Conservation (phyloP, 345 rosid genomes). For the Syzygium aromaticum region DNA sequence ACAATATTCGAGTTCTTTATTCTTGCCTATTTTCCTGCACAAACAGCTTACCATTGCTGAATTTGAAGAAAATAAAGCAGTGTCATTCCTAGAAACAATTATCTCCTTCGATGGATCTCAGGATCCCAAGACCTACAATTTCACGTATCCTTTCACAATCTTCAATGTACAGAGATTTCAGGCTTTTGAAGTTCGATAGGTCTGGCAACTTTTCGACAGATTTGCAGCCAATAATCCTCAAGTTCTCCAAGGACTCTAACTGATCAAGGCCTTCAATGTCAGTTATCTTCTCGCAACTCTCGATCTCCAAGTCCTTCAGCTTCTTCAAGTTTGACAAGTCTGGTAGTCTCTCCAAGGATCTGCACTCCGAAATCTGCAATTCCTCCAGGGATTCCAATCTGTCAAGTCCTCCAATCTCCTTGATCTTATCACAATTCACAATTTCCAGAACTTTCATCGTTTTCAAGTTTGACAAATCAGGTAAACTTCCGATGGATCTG, state of each 20-base stretch:
- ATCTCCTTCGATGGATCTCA: constrained; percentile 12
- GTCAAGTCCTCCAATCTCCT: constrained; percentile 2
- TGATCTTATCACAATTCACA: constrained; percentile 1
- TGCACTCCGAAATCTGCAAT: constrained; percentile 7
- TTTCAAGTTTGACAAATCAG: not conserved
- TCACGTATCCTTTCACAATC: constrained; percentile 10
- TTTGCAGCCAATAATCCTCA: constrained; percentile 11
- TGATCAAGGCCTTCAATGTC: constrained; percentile 2
- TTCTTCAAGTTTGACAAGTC: not conserved
- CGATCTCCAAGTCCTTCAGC: constrained; percentile 3
- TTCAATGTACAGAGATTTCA: constrained; percentile 6
- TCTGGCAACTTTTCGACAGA: constrained; percentile 5
- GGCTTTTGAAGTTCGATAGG: constrained; percentile 8
- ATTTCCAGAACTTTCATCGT: constrained; percentile 5
- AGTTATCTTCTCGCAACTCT: not conserved
- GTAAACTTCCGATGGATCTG: not conserved
- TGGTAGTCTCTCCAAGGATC: constrained; percentile 1
- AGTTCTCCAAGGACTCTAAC: constrained; percentile 6
- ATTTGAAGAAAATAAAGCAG: not conserved
- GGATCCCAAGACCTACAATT: constrained; percentile 3
- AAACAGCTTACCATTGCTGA: not conserved
- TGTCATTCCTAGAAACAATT: not conserved
- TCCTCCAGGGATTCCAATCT: constrained; percentile 1
- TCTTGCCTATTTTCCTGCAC: not conserved
- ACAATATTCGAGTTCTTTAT: not conserved